A percentile compares a stretch with the other conserved stretches of the same genome.
Conservation (phyloP, 2,329 filamentous ascomycete species). For the Cordyceps sp. region DNA sequence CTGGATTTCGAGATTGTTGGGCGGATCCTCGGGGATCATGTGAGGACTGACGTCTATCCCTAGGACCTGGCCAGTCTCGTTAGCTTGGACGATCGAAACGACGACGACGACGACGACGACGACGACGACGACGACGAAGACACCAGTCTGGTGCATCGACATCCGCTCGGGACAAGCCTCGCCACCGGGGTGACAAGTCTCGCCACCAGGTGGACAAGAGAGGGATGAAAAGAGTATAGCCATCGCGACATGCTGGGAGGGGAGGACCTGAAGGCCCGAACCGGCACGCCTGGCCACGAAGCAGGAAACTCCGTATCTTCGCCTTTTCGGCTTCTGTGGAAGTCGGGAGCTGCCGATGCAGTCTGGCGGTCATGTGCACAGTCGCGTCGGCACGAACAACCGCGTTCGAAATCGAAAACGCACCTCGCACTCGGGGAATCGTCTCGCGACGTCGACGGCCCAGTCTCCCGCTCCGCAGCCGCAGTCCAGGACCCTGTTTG, state of each 20-base stretch:
- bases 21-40: constrained; percentile 46
- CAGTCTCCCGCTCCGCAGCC: constrained; percentile 57
- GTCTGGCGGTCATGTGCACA: background rate
- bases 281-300: no score
- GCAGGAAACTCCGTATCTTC: no score
- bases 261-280: no score
- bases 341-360: no score
- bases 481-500: constrained; percentile 50
- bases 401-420: constrained; percentile 6
- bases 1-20: constrained; percentile 53
- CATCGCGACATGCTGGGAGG: no score
- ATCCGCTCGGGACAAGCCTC: background rate
- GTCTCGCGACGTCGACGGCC: constrained; percentile 51
- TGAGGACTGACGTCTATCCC: constrained; percentile 58
- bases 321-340: no score
- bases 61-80: constrained; percentile 35
- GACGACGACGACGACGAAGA: no score
- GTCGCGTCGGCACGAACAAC: background rate
- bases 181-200: background rate
- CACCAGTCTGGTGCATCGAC: no score
- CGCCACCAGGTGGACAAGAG: no score
- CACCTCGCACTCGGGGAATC: constrained; percentile 49
- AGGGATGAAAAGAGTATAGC: no score
- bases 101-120: no score
- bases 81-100: background rate